Percentiles rank a stretch among this genome's conserved stretches.
Conservation (phyloP, 2,329 filamentous ascomycete species). For the Ceratocystis eucalypticola region DNA sequence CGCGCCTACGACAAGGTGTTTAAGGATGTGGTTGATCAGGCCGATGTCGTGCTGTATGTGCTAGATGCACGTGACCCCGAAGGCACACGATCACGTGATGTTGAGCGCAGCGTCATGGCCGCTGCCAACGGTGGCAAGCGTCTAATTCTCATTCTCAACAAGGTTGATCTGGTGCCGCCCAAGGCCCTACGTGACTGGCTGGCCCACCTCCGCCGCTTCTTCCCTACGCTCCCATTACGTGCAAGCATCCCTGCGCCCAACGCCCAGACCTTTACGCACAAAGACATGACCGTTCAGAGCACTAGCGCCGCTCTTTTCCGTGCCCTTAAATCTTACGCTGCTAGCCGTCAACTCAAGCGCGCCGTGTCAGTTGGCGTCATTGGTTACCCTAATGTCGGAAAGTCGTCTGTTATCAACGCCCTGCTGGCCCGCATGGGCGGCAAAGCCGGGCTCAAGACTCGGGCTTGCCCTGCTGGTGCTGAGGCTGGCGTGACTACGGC, state of each 20-base stretch:
- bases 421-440: slow-evolving; percentile 64
- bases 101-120: slow-evolving; percentile 86
- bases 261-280: slow-evolving; percentile 84
- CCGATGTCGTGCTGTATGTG: slow-evolving; percentile 85
- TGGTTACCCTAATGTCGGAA: slow-evolving; percentile 90
- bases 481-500: slow-evolving; percentile 87
- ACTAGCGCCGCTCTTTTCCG: slow-evolving; percentile 77
- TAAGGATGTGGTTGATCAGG: slow-evolving; percentile 78
- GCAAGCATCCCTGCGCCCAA: slow-evolving; percentile 72
- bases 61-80: slow-evolving; percentile 85
- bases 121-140: slow-evolving; percentile 71
- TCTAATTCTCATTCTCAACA: slow-evolving; percentile 85
- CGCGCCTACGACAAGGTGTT: slow-evolving; percentile 92
- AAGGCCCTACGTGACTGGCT: slow-evolving; percentile 76
- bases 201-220: slow-evolving; percentile 68
- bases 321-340: slow-evolving; percentile 78
- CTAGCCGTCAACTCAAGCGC: slow-evolving; percentile 71
- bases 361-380: slow-evolving; percentile 86
- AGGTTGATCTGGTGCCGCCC: slow-evolving; percentile 81
- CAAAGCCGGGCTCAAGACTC: slow-evolving; percentile 39
- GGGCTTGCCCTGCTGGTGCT: slow-evolving; percentile 72
- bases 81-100: slow-evolving; percentile 76
- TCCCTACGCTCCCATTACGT: slow-evolving; percentile 80
- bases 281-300: slow-evolving; percentile 71
- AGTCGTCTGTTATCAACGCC: slow-evolving; percentile 92